phyloP scores from a whole-genome alignment of 371 early-diverging fungal species.

The Nematocida ausubeli region DNA sequence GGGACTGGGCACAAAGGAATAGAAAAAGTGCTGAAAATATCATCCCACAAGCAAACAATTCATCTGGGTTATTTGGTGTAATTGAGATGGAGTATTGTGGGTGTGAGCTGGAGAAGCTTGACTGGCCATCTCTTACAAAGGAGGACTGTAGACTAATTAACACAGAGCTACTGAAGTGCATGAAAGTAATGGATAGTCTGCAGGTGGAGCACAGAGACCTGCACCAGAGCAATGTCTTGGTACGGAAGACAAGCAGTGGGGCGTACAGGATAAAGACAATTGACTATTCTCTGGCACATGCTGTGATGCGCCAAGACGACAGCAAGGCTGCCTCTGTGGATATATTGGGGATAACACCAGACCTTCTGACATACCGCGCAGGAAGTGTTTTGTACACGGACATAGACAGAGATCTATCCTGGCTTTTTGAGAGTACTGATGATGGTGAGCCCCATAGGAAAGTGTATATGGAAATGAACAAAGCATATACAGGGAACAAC shows the following conservation, averaged over 20 bases:
- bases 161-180: not conserved
- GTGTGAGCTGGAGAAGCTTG: slow-evolving; percentile 20
- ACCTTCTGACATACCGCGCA: not conserved
- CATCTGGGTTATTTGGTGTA: slow-evolving; percentile 52
- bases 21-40: slow-evolving; percentile 13
- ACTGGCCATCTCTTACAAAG: not conserved
- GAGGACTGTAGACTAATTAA: not conserved
- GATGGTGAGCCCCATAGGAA: slow-evolving; percentile 10
- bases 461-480: slow-evolving; percentile 28
- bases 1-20: slow-evolving; percentile 24
- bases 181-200: not conserved
- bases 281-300: slow-evolving; percentile 37
- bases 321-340: not conserved
- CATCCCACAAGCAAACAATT: slow-evolving; percentile 49
- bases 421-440: slow-evolving; percentile 18
- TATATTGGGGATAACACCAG: not conserved
- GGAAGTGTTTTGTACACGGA: slow-evolving; percentile 44
- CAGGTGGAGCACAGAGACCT: slow-evolving; percentile 46
- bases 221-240: slow-evolving; percentile 48
- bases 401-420: slow-evolving; percentile 34
- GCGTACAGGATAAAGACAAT: slow-evolving; percentile 11
- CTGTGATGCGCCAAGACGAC: not conserved
- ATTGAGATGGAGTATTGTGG: slow-evolving; percentile 56
- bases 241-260: not conserved
- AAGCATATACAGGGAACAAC: slow-evolving; percentile 11